These are phyloP conservation scores for Cladosporium colombiae DNA, from an alignment of 2,329 filamentous ascomycete species.

Conservation along the genomic window DNA sequence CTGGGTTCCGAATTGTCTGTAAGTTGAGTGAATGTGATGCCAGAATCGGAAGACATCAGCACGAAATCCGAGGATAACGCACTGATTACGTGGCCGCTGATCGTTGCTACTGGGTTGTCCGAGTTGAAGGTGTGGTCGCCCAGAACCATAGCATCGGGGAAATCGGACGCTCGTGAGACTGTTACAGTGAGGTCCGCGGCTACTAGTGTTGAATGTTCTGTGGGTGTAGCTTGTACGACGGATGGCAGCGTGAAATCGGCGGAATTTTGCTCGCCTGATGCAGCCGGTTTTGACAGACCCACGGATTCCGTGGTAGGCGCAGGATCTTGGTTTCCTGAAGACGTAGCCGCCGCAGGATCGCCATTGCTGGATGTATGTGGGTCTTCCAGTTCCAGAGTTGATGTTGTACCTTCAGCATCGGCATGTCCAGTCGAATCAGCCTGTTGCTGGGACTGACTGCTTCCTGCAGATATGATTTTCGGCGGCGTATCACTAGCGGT, in stretches of 20 bases:
- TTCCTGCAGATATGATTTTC: not conserved
- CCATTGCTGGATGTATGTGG: not conserved
- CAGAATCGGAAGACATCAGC: not conserved
- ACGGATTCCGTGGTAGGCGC: not conserved
- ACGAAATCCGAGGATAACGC: not conserved
- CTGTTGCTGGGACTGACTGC: not conserved
- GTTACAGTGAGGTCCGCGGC: not conserved
- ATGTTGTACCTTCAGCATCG: not conserved
- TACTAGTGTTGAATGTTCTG: not conserved
- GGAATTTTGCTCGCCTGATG: not conserved
- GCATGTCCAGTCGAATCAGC: not conserved
- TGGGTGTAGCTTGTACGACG: not conserved
- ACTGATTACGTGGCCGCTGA: conserved; percentile 2
- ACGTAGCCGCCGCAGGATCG: not conserved
- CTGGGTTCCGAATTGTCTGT: not conserved
- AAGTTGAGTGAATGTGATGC: not conserved
- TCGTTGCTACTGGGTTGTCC: not conserved
- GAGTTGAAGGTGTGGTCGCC: not conserved
- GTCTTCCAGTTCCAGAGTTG: not conserved
- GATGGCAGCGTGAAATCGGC: not conserved
- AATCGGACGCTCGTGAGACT: not conserved
- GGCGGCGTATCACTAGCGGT: not conserved
- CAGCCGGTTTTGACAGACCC: not conserved
- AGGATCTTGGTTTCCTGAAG: not conserved
- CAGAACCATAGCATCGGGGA: not conserved